These are phyloP conservation scores for Cyclospora cayetanensis DNA, from an alignment of 169 alveolate genomes.

Conservation along the genomic window DNA sequence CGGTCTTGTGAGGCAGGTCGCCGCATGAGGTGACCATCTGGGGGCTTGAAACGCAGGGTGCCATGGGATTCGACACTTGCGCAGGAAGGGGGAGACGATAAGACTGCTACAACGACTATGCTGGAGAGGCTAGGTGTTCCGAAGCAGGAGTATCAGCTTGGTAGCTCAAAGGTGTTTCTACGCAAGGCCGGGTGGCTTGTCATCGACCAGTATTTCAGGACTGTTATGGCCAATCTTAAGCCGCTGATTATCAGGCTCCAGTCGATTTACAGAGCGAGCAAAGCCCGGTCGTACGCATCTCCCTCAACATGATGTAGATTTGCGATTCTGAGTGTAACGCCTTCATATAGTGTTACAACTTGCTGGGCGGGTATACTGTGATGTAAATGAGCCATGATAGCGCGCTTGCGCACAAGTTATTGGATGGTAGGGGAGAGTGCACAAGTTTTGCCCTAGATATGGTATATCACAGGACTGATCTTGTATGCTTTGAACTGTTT, in stretches of 20 bases:
- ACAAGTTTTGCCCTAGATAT: not conserved
- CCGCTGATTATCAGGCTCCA: conserved; percentile 74
- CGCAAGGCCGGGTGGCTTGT: conserved; percentile 78
- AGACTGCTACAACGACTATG: conserved; percentile 74
- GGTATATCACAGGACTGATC: not conserved
- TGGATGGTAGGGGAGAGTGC: not conserved
- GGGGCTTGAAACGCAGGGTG: not conserved
- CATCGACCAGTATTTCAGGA: conserved; percentile 74
- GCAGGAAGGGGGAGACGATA: conserved; percentile 67
- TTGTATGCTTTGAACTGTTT: not conserved
- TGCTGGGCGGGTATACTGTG: too few relatives aligned
- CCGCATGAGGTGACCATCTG: not conserved
- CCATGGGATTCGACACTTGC: too few relatives aligned
- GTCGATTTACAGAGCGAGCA: conserved; percentile 72
- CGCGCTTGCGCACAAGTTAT: not conserved
- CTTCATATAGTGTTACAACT: too few relatives aligned
- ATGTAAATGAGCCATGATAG: too few relatives aligned
- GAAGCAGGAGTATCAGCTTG: conserved; percentile 76
- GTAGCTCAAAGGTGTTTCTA: conserved; percentile 74
- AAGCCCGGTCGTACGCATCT: conserved; percentile 50
- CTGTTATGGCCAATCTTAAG: conserved; percentile 72
- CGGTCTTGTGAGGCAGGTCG: not conserved
- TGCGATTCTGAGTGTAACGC: too few relatives aligned
- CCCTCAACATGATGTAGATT: too few relatives aligned
- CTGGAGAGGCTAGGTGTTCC: conserved; percentile 73